Conservation (phyloP, 305 asterid species). For the Solanum aculeatissimum region DNA sequence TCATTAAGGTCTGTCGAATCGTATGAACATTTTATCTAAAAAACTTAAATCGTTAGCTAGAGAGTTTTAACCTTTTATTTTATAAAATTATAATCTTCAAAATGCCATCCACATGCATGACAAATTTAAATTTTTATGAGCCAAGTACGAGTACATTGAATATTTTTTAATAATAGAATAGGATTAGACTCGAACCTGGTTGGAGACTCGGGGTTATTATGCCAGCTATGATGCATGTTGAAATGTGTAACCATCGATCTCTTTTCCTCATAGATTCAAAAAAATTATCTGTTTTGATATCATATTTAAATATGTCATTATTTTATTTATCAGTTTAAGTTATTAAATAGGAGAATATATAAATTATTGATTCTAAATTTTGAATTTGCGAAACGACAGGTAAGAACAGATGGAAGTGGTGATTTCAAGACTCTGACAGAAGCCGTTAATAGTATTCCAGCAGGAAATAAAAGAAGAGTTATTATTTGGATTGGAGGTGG, state of each 20-base stretch:
- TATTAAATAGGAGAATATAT: neutral
- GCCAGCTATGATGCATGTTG: neutral
- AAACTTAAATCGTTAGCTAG: neutral
- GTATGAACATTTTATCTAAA: neutral
- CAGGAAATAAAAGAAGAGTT: conserved; percentile 32
- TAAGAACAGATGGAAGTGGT: conserved; percentile 40
- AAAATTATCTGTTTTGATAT: neutral
- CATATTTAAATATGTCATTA: neutral
- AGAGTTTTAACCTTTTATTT: too few species aligned
- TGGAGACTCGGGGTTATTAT: neutral
- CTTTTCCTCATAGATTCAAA: neutral
- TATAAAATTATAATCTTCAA: neutral
- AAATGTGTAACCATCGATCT: neutral
- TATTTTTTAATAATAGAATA: neutral
- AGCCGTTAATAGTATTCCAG: conserved; percentile 48
- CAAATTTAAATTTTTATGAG: neutral
- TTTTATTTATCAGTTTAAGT: neutral
- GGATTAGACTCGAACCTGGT: neutral
- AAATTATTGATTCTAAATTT: neutral
- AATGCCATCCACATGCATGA: neutral
- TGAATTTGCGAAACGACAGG: neutral
- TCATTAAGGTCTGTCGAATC: conserved; percentile 12
- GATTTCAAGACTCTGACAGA: conserved; percentile 54
- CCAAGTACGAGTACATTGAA: neutral
- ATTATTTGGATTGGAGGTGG: conserved; percentile 54